Conservation (phyloP, 1,139 yeast genomes). For the Zygoascus meyerae region DNA sequence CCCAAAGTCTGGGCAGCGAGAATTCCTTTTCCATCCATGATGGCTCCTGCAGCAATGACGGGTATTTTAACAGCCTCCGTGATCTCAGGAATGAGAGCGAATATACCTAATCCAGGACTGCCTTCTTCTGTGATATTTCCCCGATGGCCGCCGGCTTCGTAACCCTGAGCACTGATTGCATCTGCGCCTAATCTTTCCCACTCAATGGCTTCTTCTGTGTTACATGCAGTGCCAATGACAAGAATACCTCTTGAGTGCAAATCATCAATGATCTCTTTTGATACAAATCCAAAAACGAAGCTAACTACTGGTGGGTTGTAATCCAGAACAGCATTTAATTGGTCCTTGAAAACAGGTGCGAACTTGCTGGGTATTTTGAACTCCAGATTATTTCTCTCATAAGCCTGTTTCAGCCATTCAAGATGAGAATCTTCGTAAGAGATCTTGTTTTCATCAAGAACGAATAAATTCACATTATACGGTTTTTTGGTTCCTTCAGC, state of each 20-base stretch:
- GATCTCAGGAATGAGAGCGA: constrained; percentile 32
- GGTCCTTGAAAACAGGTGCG: constrained; percentile 20
- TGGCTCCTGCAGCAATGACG: constrained; percentile 46
- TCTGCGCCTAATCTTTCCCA: constrained; percentile 35
- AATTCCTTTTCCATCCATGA: constrained; percentile 34
- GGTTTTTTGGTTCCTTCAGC: constrained; percentile 19
- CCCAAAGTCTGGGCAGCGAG: constrained; percentile 35
- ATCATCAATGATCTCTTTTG: constrained; percentile 28
- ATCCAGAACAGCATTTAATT: constrained; percentile 19
- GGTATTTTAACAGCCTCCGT: constrained; percentile 25
- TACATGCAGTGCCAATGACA: constrained; percentile 42
- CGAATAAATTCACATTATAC: constrained; percentile 40
- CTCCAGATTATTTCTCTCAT: constrained; percentile 13
- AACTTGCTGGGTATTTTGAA: constrained; percentile 14
- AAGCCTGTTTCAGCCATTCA: constrained; percentile 16
- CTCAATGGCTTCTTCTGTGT: constrained; percentile 37
- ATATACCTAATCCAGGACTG: constrained; percentile 21
- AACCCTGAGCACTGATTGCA: constrained; percentile 44
- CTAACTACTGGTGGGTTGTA: constrained; percentile 36
- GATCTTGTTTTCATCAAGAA: constrained; percentile 8
- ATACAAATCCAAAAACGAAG: constrained; percentile 42
- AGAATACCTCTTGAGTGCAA: constrained; percentile 31
- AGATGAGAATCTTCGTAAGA: constrained; percentile 6
- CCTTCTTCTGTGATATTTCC: constrained; percentile 33
- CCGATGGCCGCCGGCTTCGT: constrained; percentile 52